Conservation (phyloP, 1,139 yeast genomes). For the Geotrichum europaeum region DNA sequence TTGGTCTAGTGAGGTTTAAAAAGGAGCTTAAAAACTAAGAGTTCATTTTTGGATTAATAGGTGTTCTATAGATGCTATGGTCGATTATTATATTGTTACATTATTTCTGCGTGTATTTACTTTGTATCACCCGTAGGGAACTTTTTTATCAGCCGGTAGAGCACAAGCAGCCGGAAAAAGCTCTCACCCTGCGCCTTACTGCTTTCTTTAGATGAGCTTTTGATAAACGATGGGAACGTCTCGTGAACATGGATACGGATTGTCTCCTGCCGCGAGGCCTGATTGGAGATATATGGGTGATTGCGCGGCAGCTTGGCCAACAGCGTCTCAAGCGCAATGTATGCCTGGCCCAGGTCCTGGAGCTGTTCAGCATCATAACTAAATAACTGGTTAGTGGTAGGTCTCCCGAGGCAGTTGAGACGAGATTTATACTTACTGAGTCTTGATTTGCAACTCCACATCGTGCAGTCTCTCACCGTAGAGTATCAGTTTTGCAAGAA, state of each 20-base stretch:
- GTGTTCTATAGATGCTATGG: neutral
- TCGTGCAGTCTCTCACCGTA: constrained; percentile 6
- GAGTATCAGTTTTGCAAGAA: constrained; percentile 5
- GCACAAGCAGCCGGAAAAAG: constrained; percentile 3
- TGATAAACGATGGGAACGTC: constrained; percentile 3
- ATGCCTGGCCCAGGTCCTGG: constrained; percentile 5
- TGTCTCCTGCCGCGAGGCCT: constrained; percentile 4
- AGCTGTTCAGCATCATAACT: constrained; percentile 5
- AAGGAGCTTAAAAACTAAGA: constrained; percentile 4
- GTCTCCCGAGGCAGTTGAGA: neutral
- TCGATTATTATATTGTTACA: neutral
- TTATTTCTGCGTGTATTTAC: neutral
- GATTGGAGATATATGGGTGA: constrained; percentile 3
- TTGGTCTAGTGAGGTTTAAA: constrained; percentile 40
- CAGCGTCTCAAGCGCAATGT: constrained; percentile 4
- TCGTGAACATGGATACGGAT: constrained; percentile 7
- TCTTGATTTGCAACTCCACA: constrained; percentile 2
- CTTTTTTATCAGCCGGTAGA: neutral
- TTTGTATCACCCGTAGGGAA: neutral
- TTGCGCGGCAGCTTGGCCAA: neutral
- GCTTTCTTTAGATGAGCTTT: neutral
- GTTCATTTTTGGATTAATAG: neutral
- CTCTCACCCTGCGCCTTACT: neutral
- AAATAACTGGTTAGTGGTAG: neutral
- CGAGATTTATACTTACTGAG: neutral